phyloP scores from a whole-genome alignment of 75 land plant genomes.

The Adiantum capillusveneris region DNA sequence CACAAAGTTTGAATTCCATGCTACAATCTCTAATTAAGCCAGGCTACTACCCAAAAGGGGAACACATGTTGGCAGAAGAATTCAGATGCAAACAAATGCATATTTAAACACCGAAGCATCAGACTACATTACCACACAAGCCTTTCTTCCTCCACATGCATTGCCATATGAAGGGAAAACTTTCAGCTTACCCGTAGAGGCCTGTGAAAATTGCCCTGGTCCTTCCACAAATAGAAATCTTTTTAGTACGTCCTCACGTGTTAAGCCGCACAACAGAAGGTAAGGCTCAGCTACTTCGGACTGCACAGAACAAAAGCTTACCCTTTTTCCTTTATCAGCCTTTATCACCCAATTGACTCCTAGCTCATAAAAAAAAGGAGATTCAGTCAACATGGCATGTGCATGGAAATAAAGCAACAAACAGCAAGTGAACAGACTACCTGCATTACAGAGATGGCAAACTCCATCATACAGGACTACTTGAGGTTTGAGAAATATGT shows the following conservation, averaged over 20 bases:
- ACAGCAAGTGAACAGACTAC: conserved; percentile 20
- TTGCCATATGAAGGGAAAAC: background rate
- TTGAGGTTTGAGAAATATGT: conserved; percentile 57
- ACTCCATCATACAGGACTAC: conserved; percentile 90
- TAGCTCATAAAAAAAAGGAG: conserved; percentile 14
- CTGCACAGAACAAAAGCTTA: conserved; percentile 85
- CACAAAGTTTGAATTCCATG: too few species aligned
- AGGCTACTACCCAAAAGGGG: too few species aligned
- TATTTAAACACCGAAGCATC: too few species aligned
- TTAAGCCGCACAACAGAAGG: conserved; percentile 50
- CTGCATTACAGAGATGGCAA: conserved; percentile 89
- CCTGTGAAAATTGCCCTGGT: conserved; percentile 50
- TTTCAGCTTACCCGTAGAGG: conserved; percentile 56
- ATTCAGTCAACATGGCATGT: too few species aligned
- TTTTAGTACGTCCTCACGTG: conserved; percentile 59
- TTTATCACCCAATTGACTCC: conserved; percentile 85
- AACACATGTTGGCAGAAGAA: too few species aligned
- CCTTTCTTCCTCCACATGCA: background rate
- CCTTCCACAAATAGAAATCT: conserved; percentile 88
- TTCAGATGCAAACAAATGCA: too few species aligned
- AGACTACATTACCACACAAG: too few species aligned
- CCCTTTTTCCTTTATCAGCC: conserved; percentile 63
- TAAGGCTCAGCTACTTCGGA: conserved; percentile 90
- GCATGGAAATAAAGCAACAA: too few species aligned
- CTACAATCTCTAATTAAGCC: too few species aligned